Evolutionary conservation across 2,329 filamentous ascomycete species (phyloP).

Genomic region (Cladosporium sphaerospermum): DNA sequence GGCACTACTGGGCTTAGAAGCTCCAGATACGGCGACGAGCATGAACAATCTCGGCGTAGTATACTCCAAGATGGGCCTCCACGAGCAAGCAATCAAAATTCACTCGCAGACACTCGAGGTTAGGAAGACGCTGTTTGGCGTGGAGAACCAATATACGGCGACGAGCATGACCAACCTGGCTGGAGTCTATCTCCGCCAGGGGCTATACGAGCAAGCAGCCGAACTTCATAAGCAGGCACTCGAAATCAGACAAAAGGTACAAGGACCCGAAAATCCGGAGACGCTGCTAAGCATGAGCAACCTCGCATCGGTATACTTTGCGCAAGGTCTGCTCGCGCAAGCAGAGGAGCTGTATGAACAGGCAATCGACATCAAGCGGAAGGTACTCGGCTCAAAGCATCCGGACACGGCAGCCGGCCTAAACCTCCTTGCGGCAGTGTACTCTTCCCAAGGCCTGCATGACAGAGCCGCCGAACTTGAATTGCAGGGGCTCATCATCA

Average conservation of each 20-base stretch:
- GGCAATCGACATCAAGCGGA: slow-evolving; percentile 10
- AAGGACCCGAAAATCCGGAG: slow-evolving; percentile 12
- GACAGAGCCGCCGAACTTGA: too few relatives aligned
- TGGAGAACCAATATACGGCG: slow-evolving; percentile 13
- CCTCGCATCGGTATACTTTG: background rate
- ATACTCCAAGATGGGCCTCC: background rate
- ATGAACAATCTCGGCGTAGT: slow-evolving; percentile 10
- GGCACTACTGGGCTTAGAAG: slow-evolving; percentile 9
- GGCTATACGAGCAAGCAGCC: slow-evolving; percentile 7
- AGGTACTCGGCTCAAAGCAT: slow-evolving; percentile 11
- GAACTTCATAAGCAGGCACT: slow-evolving; percentile 8
- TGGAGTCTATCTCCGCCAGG: slow-evolving; percentile 2
- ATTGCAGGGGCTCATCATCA: too few relatives aligned
- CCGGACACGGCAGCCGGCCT: slow-evolving; percentile 7
- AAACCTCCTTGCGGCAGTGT: slow-evolving; percentile 11
- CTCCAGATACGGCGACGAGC: slow-evolving; percentile 11
- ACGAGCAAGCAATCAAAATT: slow-evolving; percentile 10
- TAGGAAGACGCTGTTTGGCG: slow-evolving; percentile 8
- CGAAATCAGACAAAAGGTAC: slow-evolving; percentile 8
- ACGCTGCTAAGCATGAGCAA: slow-evolving; percentile 12
- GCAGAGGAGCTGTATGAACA: slow-evolving; percentile 12
- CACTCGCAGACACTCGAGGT: slow-evolving; percentile 1
- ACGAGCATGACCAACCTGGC: slow-evolving; percentile 11
- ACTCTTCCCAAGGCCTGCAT: slow-evolving; percentile 4
- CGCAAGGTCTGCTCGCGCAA: background rate